Percentiles rank a stretch among this genome's conserved stretches.
Conservation (phyloP, 2,329 filamentous ascomycete species). For the Pseudocercospora fijiensis region DNA sequence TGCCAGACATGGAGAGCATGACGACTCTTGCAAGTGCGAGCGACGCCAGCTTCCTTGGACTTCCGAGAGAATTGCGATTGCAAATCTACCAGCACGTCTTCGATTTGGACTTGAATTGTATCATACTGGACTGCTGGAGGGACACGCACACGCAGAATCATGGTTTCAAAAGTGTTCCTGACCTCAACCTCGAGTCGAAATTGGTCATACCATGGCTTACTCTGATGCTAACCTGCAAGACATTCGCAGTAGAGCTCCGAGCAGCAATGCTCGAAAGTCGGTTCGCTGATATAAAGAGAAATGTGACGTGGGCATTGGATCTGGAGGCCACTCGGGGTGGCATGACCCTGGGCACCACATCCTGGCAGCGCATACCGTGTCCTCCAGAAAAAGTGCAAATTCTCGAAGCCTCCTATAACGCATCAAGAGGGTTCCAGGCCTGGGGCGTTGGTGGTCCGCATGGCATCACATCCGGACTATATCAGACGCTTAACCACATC, state of each 20-base stretch:
- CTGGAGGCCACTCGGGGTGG: slow-evolving; percentile 19
- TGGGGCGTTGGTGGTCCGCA: slow-evolving; percentile 24
- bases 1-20: not conserved
- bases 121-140: slow-evolving; percentile 13
- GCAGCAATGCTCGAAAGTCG: slow-evolving; percentile 13
- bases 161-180: slow-evolving; percentile 45
- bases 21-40: not conserved
- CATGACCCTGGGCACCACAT: slow-evolving; percentile 15
- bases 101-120: slow-evolving; percentile 17
- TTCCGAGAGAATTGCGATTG: slow-evolving; percentile 22
- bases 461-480: slow-evolving; percentile 21
- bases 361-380: slow-evolving; percentile 25
- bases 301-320: slow-evolving; percentile 19
- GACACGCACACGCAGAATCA: slow-evolving; percentile 16
- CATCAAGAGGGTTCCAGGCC: slow-evolving; percentile 16
- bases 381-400: slow-evolving; percentile 16
- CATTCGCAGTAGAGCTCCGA: slow-evolving; percentile 20
- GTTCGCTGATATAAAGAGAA: slow-evolving; percentile 9
- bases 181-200: slow-evolving; percentile 9
- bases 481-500: slow-evolving; percentile 27
- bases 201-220: slow-evolving; percentile 25
- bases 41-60: slow-evolving; percentile 20
- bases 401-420: slow-evolving; percentile 19
- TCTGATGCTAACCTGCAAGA: slow-evolving; percentile 24
- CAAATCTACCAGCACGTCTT: slow-evolving; percentile 23